Evolutionary conservation across 2,329 filamentous ascomycete species (phyloP).

Genomic region (Lachnellula subtilissima): DNA sequence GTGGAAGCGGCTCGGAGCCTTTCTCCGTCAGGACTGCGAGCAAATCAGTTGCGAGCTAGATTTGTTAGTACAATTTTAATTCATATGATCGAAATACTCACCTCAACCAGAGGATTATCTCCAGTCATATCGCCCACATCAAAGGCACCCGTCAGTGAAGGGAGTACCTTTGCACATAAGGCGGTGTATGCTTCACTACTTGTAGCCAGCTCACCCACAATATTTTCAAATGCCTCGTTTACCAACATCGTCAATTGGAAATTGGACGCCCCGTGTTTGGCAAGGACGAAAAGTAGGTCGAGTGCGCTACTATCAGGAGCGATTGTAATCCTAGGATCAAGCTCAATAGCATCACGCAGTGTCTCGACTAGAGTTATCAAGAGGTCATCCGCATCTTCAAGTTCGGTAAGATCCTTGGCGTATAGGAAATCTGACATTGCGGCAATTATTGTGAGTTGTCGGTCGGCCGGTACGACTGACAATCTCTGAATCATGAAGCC

Average conservation of each 20-base stretch:
- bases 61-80: slow-evolving; percentile 18
- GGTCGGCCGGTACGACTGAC: slow-evolving; percentile 45
- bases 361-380: slow-evolving; percentile 87
- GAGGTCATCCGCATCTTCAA: slow-evolving; percentile 86
- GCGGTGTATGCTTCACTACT: slow-evolving; percentile 66
- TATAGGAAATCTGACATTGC: slow-evolving; percentile 69
- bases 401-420: slow-evolving; percentile 73
- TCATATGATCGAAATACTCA: slow-evolving; percentile 33
- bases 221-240: slow-evolving; percentile 85
- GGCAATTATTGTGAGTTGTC: slow-evolving; percentile 56
- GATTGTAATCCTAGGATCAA: slow-evolving; percentile 72
- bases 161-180: slow-evolving; percentile 80
- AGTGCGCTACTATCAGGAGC: slow-evolving; percentile 68
- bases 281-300: slow-evolving; percentile 80
- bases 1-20: slow-evolving; percentile 77
- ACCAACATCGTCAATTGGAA: slow-evolving; percentile 88
- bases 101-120: slow-evolving; percentile 76
- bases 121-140: slow-evolving; percentile 82
- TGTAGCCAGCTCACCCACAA: slow-evolving; percentile 65
- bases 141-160: slow-evolving; percentile 82
- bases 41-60: slow-evolving; percentile 73
- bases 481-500: slow-evolving; percentile 46
- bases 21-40: slow-evolving; percentile 76
- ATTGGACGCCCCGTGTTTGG: slow-evolving; percentile 81
- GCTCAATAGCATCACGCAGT: slow-evolving; percentile 73